Base-by-base conservation (phyloP, 2,329 filamentous ascomycete genomes). In the Diaporthe citri region DNA sequence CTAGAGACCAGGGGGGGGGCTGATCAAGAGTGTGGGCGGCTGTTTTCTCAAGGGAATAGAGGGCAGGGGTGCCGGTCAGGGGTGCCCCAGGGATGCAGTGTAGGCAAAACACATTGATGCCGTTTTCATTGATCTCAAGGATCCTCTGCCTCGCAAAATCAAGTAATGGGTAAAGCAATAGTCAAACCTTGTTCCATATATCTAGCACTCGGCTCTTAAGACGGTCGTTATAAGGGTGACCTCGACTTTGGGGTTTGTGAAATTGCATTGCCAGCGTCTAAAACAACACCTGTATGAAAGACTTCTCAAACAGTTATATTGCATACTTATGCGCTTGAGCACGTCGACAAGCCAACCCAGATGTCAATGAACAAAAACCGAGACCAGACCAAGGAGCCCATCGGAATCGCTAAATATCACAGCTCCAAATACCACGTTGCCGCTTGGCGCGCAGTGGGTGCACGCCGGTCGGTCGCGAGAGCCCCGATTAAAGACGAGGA, bases 1-100 rank as follows among this genome's bases (percentile, higher is more conserved):
- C 83, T 79, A 80, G 79, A 79, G 83, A 84, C 84, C 81, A 79
- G 82, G 81, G 74, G 81, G 74, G 82, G 81, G 74, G 59, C 51
- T 73, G 46, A 60, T 48, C 41, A 72, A 64, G 55, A 72, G 36
- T 64, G 72, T 76, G 75, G 75, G 72, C 67, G 73, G 62, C 43
- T 76, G 69, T 70, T 70, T 76, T 72, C 62, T 75, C 34, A 43
- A 73, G 74, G 55, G 70, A 41, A 77, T 64, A 72, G 64, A 57
- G 36, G 74, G 56, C 51, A 59, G 76, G 73, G 72, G 73, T 71
- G 72, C 46, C 5, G 46, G 52, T 48, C 73, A 76, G 75, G 73
- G 73, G 56, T 52, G 41, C 69, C 75, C 75, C 64, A 67, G 73
- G 43, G 64, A 31, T 75, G 72, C 39, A 62, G 48, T 67, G 48